These are phyloP conservation scores for Panicum hallii DNA, from an alignment of 202 grass and related monocot genomes.

Conservation along the genomic window DNA sequence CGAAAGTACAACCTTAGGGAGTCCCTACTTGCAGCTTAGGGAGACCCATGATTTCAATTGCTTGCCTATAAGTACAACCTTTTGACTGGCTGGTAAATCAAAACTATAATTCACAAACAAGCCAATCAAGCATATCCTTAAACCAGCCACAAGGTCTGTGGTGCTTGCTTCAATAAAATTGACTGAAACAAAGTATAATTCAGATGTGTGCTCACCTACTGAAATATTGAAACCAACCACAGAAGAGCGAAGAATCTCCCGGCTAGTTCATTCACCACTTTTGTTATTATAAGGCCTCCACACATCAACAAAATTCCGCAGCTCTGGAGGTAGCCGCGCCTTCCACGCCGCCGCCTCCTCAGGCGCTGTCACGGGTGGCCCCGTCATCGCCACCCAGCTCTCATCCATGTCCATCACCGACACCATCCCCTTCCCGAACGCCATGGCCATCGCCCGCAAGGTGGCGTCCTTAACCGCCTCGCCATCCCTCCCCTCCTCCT, in stretches of 20 bases:
- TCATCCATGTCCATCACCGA: slow-evolving; percentile 66
- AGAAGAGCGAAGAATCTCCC: background rate
- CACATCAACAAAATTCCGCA: slow-evolving; percentile 57
- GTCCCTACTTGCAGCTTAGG: too few species aligned
- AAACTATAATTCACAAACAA: too few species aligned
- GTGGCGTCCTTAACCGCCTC: slow-evolving; percentile 70
- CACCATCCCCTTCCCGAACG: slow-evolving; percentile 60
- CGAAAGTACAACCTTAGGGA: too few species aligned
- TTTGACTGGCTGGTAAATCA: too few species aligned
- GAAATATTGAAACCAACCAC: too few species aligned
- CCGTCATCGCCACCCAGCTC: slow-evolving; percentile 68
- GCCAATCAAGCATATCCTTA: too few species aligned
- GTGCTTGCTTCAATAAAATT: too few species aligned
- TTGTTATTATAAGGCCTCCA: slow-evolving; percentile 48
- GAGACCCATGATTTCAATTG: too few species aligned
- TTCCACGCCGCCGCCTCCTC: slow-evolving; percentile 57
- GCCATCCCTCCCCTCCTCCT: slow-evolving; percentile 66
- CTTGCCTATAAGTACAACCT: too few species aligned
- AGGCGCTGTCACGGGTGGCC: slow-evolving; percentile 29
- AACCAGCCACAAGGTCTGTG: too few species aligned
- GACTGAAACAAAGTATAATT: too few species aligned
- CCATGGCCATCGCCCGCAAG: slow-evolving; percentile 52
- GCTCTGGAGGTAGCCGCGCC: slow-evolving; percentile 53
- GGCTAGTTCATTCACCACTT: background rate
- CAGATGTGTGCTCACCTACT: too few species aligned